Evolutionary conservation across 129 eudicot species (phyloP).

Genomic region (Ambrosia artemisiifolia): DNA sequence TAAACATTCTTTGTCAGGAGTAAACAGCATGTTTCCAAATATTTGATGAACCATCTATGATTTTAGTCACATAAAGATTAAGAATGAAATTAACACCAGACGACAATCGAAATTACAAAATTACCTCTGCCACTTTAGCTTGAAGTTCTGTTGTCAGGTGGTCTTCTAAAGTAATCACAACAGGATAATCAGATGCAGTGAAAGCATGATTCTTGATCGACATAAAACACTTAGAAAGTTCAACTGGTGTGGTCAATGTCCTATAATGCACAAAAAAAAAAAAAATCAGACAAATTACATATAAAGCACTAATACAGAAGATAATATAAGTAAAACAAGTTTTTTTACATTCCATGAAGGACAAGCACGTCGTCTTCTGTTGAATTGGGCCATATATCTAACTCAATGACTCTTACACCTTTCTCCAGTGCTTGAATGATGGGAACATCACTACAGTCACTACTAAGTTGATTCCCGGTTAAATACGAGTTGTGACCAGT

Average conservation of each 20-base stretch:
- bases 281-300: not conserved
- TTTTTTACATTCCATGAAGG: constrained; percentile 80
- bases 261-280: constrained; percentile 31
- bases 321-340: not conserved
- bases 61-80: constrained; percentile 9
- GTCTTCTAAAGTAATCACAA: constrained; percentile 87
- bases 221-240: constrained; percentile 61
- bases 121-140: constrained; percentile 83
- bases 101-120: not conserved
- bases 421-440: constrained; percentile 68
- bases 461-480: constrained; percentile 88
- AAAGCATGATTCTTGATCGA: constrained; percentile 86
- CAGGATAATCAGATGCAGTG: constrained; percentile 77
- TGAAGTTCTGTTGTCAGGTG: constrained; percentile 88
- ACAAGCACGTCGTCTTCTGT: constrained; percentile 59
- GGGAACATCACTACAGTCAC: constrained; percentile 91
- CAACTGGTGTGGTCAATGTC: constrained; percentile 90
- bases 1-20: constrained; percentile 61
- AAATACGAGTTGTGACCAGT: constrained; percentile 94
- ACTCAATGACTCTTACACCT: constrained; percentile 87
- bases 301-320: not conserved
- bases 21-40: constrained; percentile 72
- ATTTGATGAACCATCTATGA: constrained; percentile 73
- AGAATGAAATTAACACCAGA: not conserved
- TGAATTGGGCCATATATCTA: constrained; percentile 97